Evolutionary conservation across 2,329 filamentous ascomycete species (phyloP).

Genomic region (Aspergillus puulaauensis): DNA sequence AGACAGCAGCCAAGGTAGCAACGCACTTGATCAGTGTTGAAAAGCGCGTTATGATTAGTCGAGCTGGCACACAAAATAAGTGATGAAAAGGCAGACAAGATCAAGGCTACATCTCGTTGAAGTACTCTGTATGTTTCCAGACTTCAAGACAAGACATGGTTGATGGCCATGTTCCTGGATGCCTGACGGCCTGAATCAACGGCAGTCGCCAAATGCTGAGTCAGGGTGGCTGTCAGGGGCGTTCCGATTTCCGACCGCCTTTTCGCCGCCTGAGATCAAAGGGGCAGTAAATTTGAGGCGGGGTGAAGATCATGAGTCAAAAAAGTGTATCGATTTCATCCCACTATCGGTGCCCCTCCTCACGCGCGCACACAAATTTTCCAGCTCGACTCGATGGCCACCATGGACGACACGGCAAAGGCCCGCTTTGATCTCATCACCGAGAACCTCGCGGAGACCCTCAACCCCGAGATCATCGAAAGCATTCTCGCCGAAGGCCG

Average conservation of each 20-base stretch:
- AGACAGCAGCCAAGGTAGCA: too few species aligned
- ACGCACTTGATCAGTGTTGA: too few species aligned
- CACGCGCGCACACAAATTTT: background rate
- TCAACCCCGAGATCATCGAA: constrained; percentile 63
- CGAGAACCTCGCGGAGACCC: constrained; percentile 76
- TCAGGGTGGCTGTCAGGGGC: background rate
- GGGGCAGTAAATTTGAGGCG: background rate
- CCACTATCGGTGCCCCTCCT: background rate
- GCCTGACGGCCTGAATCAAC: background rate
- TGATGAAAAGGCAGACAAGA: too few species aligned
- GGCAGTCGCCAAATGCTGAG: background rate
- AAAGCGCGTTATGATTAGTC: too few species aligned
- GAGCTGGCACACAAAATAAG: too few species aligned
- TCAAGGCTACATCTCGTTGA: too few species aligned
- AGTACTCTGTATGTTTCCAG: too few species aligned
- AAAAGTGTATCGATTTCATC: background rate
- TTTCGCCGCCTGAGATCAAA: background rate
- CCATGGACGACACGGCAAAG: background rate
- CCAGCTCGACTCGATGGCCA: background rate
- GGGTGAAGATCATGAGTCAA: background rate
- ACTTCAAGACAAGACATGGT: too few species aligned
- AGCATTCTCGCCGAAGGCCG: constrained; percentile 28
- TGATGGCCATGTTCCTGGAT: background rate
- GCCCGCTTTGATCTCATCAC: constrained; percentile 60
- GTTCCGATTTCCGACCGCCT: background rate